Conservation (phyloP, 768 basidiomycete species). For the Leccinum sublutescens region DNA sequence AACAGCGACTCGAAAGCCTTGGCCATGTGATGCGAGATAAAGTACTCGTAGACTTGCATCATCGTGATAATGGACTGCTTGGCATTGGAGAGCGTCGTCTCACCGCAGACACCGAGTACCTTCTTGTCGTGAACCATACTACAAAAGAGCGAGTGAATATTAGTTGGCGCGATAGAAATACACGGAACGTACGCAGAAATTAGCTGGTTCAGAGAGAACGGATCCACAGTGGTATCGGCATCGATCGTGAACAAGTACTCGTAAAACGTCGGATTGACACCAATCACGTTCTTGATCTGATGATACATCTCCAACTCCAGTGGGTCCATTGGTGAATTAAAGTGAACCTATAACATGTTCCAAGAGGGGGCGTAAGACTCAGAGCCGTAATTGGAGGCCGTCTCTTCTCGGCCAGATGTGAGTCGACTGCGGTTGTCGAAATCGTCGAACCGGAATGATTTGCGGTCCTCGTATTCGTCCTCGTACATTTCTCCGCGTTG, state of each 20-base stretch:
- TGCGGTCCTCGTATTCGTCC: conserved; percentile 76
- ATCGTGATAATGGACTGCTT: conserved; percentile 95
- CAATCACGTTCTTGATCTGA: conserved; percentile 99
- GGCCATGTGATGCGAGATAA: conserved; percentile 97
- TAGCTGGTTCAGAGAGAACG: conserved; percentile 82
- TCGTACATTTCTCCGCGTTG: conserved; percentile 73
- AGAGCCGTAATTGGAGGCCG: no score
- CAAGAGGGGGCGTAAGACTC: no score
- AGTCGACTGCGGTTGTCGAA: no score
- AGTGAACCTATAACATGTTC: conserved; percentile 70
- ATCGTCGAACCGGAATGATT: conserved; percentile 67
- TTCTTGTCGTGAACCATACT: conserved; percentile 98
- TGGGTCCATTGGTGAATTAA: conserved; percentile 94
- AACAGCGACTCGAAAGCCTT: conserved; percentile 98
- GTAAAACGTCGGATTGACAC: conserved; percentile 98
- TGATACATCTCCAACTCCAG: conserved; percentile 98
- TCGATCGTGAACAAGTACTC: conserved; percentile 94
- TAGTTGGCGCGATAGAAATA: not conserved
- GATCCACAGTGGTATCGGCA: conserved; percentile 92
- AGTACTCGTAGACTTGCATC: conserved; percentile 99
- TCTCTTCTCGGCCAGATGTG: no score
- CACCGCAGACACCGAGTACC: conserved; percentile 91
- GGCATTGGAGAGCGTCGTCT: conserved; percentile 88
- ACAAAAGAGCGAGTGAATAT: not conserved
- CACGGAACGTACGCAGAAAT: conserved; percentile 71